Base-by-base conservation (phyloP, 1,284 basidiomycete species). In the Apiotrichum montevideense region DNA sequence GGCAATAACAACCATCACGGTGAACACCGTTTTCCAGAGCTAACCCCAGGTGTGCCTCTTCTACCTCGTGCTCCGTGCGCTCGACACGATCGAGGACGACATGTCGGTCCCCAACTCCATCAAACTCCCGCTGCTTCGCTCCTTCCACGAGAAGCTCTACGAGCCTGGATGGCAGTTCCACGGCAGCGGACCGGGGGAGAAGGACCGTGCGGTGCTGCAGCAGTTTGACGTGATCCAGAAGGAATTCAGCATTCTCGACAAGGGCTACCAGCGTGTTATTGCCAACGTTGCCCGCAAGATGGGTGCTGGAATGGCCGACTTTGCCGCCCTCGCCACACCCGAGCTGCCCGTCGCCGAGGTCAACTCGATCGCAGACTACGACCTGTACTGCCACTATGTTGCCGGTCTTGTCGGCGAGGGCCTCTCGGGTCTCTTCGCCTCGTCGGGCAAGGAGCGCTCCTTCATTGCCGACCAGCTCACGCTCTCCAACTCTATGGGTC, bases 321-420 rank as follows among this genome's bases (percentile, higher is more conserved):
- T 89, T 72, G 85, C 89, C 2, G 87, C 91, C 69, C 84, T 87
- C 65, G 86, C 90, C 5, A 87, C 85, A 1, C 83, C 83, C 11
- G 84, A 85, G 3, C 81, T 83, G 51, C 79, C 82, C 45, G 82
- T 86, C 51, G 87, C 87, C 70, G 78, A 77, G 61, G 80, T 94
- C 58, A 81, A 84, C 56, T 85, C 85, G 9, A 78, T 90, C 61
- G 80, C 83, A 46, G 92, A 97, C 66, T 97, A 95, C 77, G 92
- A 98, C 74, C 82, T 98, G 10, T 98, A 99, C 79, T 98, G 96
- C 74, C 95, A 99, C 77, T 98, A 96, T 74, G 96, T 98, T 62
- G 96, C 95, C 3, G 96, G 95, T 2, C 85, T 98, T 56, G 95
- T 98, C 60, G 96, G 95, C 52, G 96, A 99, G 75, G 95, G 96